Percentiles rank a stretch among this genome's conserved stretches.
phyloP scores from a whole-genome alignment of 495 filamentous ascomycete species.

The Chaetomium tenue region DNA sequence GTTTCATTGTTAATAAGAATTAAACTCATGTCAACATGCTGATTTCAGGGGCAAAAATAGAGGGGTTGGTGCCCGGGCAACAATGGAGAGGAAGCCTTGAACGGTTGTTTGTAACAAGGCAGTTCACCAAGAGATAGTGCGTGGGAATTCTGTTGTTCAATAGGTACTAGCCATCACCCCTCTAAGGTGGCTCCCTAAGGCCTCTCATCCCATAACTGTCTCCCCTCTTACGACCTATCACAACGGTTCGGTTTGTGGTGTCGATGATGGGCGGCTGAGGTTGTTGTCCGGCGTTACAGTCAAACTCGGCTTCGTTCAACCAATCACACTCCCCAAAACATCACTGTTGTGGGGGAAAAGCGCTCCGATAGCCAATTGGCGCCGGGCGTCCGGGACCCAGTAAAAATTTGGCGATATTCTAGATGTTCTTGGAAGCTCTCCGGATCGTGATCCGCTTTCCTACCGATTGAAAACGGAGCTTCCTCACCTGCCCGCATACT shows the following conservation, averaged over 20 bases:
- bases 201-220: too few relatives aligned
- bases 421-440: constrained; percentile 36
- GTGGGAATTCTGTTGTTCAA: too few relatives aligned
- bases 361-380: constrained; percentile 18
- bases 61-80: too few relatives aligned
- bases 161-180: too few relatives aligned
- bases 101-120: too few relatives aligned
- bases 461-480: constrained; percentile 24
- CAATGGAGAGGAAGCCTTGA: too few relatives aligned
- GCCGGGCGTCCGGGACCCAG: constrained; percentile 18
- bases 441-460: constrained; percentile 22
- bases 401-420: constrained; percentile 37
- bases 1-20: too few relatives aligned
- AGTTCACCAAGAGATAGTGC: too few relatives aligned
- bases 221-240: neutral
- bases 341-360: constrained; percentile 18
- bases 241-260: neutral
- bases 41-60: too few relatives aligned
- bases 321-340: constrained; percentile 21
- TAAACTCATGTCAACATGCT: too few relatives aligned
- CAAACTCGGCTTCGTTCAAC: neutral
- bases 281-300: neutral
- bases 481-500: constrained; percentile 4
- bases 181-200: too few relatives aligned
- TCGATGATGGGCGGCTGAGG: neutral